Conservation (phyloP, 371 early-diverging fungal genomes). For the Mortierella sp. region DNA sequence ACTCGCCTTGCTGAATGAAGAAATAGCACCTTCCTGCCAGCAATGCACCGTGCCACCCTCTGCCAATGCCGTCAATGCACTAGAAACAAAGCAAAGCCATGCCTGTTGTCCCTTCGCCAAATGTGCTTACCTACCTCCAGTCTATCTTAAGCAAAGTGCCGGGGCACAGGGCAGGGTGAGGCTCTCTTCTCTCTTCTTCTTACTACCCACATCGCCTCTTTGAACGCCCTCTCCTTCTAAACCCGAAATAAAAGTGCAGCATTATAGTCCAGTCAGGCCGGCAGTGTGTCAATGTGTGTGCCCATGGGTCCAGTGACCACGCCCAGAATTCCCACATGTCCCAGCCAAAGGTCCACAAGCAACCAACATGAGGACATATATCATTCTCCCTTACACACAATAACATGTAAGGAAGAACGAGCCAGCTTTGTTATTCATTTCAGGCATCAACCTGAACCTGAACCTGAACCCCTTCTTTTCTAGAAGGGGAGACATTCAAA, state of each 20-base stretch:
- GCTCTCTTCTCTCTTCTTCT: background rate
- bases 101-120: no score
- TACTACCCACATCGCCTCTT: background rate
- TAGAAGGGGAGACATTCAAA: background rate
- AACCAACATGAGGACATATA: background rate
- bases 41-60: background rate
- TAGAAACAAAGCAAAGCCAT: no score
- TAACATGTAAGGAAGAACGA: background rate
- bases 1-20: no score
- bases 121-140: background rate
- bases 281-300: background rate
- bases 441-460: background rate
- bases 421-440: background rate
- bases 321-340: conserved; percentile 6
- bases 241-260: background rate
- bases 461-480: background rate
- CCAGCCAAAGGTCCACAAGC: conserved; percentile 2
- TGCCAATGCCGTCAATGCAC: background rate
- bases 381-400: background rate
- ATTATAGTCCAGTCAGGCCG: no score
- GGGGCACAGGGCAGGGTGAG: background rate
- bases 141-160: no score
- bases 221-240: background rate
- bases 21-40: no score
- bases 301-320: conserved; percentile 1